Evolutionary conservation across 768 basidiomycete species (phyloP).

Genomic region (Mrakia gelida): DNA sequence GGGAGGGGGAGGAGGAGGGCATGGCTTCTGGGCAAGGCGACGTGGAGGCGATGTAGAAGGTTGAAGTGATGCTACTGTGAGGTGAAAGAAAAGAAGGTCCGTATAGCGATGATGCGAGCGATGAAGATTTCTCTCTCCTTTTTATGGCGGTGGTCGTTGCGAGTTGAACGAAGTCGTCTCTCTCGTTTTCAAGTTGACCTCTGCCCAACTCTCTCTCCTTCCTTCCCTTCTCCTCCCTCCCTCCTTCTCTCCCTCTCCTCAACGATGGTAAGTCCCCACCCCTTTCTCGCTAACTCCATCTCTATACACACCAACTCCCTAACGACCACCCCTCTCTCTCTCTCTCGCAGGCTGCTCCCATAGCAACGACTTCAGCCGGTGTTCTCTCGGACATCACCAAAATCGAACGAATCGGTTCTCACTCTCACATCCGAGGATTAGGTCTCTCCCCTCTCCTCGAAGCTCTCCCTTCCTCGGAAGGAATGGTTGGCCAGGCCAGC

Average conservation of each 20-base stretch:
- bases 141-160: no score
- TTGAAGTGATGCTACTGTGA: neutral
- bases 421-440: conserved; percentile 78
- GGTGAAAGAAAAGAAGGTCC: neutral
- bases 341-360: neutral
- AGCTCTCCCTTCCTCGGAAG: conserved; percentile 70
- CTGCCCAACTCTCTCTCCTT: neutral
- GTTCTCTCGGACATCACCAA: conserved; percentile 21
- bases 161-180: neutral
- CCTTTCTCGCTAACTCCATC: neutral
- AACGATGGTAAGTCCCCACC: neutral
- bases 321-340: neutral
- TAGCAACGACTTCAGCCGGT: neutral
- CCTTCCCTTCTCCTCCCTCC: neutral
- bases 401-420: conserved; percentile 33
- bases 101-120: neutral
- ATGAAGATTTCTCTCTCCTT: no score
- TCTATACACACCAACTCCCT: neutral
- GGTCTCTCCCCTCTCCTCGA: conserved; percentile 89
- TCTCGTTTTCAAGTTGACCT: neutral
- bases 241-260: neutral
- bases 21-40: neutral
- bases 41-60: no score
- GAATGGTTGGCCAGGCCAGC: conserved; percentile 95
- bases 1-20: neutral